phyloP scores from a whole-genome alignment of 2,329 filamentous ascomycete species.

The Trichoderma polysporum region DNA sequence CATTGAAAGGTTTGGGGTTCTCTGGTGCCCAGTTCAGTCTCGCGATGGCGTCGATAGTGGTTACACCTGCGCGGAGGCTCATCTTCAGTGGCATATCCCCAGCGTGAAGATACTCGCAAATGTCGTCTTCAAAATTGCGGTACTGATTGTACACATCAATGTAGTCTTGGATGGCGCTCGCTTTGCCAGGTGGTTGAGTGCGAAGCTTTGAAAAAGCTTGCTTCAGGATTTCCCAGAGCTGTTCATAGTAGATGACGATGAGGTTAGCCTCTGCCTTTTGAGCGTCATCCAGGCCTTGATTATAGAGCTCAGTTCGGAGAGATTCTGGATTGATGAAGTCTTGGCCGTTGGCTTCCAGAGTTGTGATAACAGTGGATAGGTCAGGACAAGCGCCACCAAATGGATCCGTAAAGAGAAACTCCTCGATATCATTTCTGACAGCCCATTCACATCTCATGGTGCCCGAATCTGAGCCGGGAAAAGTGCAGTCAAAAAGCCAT shows the following conservation, averaged over 20 bases:
- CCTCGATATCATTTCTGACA: conserved; percentile 33
- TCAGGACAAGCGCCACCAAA: conserved; percentile 39
- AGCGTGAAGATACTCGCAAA: conserved; percentile 37
- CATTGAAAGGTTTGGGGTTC: conserved; percentile 29
- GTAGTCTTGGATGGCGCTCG: conserved; percentile 34
- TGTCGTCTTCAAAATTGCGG: conserved; percentile 34
- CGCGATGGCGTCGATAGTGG: conserved; percentile 31
- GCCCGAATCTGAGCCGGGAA: conserved; percentile 34
- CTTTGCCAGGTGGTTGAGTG: conserved; percentile 17
- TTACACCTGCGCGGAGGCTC: conserved; percentile 35
- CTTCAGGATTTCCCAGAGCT: conserved; percentile 35
- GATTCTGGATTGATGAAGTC: conserved; percentile 32
- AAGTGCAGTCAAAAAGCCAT: conserved; percentile 40
- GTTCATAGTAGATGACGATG: conserved; percentile 31
- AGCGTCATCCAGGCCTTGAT: conserved; percentile 26
- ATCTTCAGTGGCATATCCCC: conserved; percentile 35
- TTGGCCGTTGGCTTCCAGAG: conserved; percentile 30
- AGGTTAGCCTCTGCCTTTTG: conserved; percentile 28
- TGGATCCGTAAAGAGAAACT: conserved; percentile 37
- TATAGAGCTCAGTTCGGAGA: conserved; percentile 31
- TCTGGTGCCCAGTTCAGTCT: conserved; percentile 33
- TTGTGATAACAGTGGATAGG: conserved; percentile 37
- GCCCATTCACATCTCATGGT: conserved; percentile 34
- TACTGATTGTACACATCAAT: conserved; percentile 34
- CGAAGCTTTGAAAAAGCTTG: conserved; percentile 32